These are phyloP conservation scores for Blastocystis sp. DNA, from an alignment of 352 stramenopile genomes.

Conservation along the genomic window DNA sequence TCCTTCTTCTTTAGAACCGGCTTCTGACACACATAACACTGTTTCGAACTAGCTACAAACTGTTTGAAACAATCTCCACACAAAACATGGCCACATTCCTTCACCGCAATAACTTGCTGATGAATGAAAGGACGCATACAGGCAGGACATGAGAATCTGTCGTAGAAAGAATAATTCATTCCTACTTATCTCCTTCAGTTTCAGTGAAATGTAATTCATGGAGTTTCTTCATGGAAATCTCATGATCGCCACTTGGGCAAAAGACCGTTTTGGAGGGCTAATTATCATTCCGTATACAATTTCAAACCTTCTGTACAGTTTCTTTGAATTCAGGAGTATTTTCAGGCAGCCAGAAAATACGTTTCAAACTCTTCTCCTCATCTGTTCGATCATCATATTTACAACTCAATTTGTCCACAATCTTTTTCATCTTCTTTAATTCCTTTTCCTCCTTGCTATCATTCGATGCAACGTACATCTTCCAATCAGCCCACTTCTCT, in stretches of 20 bases:
- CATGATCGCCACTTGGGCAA: constrained; percentile 13
- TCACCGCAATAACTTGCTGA: constrained; percentile 48
- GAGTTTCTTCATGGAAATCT: constrained; percentile 45
- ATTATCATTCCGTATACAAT: background rate
- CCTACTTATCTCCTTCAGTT: background rate
- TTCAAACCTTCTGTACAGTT: background rate
- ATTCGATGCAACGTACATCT: constrained; percentile 22
- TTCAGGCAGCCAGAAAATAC: constrained; percentile 51
- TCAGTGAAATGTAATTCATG: constrained; percentile 19
- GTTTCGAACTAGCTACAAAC: constrained; percentile 35
- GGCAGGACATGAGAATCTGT: constrained; percentile 45
- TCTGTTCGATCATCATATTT: constrained; percentile 58
- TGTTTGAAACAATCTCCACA: constrained; percentile 55
- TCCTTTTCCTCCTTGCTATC: constrained; percentile 57
- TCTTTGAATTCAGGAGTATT: constrained; percentile 53
- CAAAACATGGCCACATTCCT: constrained; percentile 33
- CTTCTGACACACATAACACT: constrained; percentile 42
- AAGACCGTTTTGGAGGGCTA: constrained; percentile 41
- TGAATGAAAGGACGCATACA: constrained; percentile 35
- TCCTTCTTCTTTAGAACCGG: constrained; percentile 58
- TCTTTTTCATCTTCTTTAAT: constrained; percentile 28
- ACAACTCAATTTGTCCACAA: constrained; percentile 41
- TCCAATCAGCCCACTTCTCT: background rate
- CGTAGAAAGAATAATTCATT: background rate
- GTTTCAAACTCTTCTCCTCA: constrained; percentile 51